Evolutionary conservation across 192 early-diverging fungal genomes (phyloP), one percentile per base, ranked within the genome.

Genomic region (Mortierella claussenii): DNA sequence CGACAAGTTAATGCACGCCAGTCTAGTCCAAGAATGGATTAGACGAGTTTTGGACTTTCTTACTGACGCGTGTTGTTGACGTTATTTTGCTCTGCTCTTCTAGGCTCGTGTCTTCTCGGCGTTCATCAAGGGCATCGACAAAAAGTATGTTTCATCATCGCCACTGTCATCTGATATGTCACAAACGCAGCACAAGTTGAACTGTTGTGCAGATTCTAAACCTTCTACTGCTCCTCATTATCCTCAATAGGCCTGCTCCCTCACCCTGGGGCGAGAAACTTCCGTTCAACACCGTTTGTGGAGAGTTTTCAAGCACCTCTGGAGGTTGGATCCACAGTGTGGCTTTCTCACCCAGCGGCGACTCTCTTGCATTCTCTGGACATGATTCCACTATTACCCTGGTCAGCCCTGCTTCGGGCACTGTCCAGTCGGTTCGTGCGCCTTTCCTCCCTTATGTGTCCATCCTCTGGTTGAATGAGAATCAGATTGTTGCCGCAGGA

Each of bases 271-370:
- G 96, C 30, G 95, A 96, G 56, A 94, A 95, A 60, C 80, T 97
- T 26, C 95, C 95, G 9, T 97, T 98, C 80, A 94, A 90, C 76
- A 95, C 92, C 24, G 80, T 99, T 12, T 95, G 93, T 61, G 95
- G 90, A 37, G 97, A 99, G 65, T 97, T 91, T 59, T 85, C 79
- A 30, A 89, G 83, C 44, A 83, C 83, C 10, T 67, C 82, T 37
- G 87, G 91, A 68, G 97, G 96, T 43, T 99, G 96, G 96, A 88
- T 98, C 27, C 97, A 98, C 71, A 80, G 87, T 56, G 91, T 98
- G 20, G 90, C 93, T 1, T 99, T 99, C 61, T 94, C 92, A 31
- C 96, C 97, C 33, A 90, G 85, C 59, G 96, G 96, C 52, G 89
- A 97, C 50, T 73, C 83, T 15, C 78, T 99, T 28, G 96, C 95